Conservation (phyloP, 495 filamentous ascomycete genomes). For the Podospora fimiseda region DNA sequence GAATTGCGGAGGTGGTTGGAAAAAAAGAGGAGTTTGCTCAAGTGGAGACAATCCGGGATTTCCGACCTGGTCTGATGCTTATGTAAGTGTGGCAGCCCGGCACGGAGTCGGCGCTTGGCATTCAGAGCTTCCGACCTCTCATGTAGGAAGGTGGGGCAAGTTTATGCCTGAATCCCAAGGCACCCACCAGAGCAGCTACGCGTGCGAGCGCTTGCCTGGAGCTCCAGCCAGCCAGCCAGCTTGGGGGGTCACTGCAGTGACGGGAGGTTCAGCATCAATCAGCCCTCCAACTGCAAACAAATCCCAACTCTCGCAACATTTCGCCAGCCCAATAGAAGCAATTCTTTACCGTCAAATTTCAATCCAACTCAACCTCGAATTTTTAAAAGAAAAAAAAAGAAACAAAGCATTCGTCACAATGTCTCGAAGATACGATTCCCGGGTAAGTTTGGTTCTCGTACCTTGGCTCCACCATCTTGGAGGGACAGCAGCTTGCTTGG, state of each 20-base stretch:
- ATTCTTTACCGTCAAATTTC: neutral
- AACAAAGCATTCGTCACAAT: conserved; percentile 42
- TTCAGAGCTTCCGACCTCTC: neutral
- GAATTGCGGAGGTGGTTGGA: conserved; percentile 29
- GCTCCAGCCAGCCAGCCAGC: conserved; percentile 19
- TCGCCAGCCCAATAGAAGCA: too few species aligned
- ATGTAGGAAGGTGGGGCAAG: neutral
- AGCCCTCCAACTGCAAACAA: conserved; percentile 14
- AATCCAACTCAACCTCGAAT: conserved; percentile 5
- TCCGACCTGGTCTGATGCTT: too few species aligned
- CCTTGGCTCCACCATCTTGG: neutral
- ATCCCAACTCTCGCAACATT: neutral
- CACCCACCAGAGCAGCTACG: conserved; percentile 27
- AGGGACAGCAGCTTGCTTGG: conserved; percentile 1
- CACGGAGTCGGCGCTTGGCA: conserved; percentile 4
- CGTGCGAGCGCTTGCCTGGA: conserved; percentile 37
- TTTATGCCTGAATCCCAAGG: conserved; percentile 14
- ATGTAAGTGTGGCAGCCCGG: neutral
- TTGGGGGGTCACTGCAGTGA: neutral
- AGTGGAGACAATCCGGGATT: conserved; percentile 17
- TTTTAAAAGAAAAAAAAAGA: neutral
- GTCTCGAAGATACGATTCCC: conserved; percentile 98
- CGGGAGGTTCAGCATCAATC: conserved; percentile 16
- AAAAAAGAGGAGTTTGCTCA: conserved; percentile 22
- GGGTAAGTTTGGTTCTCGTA: conserved; percentile 52